A percentile compares a stretch with the other conserved stretches of the same genome.
These are phyloP conservation scores for Xylaria polymorpha DNA, from an alignment of 2,329 filamentous ascomycete species.

Conservation along the genomic window DNA sequence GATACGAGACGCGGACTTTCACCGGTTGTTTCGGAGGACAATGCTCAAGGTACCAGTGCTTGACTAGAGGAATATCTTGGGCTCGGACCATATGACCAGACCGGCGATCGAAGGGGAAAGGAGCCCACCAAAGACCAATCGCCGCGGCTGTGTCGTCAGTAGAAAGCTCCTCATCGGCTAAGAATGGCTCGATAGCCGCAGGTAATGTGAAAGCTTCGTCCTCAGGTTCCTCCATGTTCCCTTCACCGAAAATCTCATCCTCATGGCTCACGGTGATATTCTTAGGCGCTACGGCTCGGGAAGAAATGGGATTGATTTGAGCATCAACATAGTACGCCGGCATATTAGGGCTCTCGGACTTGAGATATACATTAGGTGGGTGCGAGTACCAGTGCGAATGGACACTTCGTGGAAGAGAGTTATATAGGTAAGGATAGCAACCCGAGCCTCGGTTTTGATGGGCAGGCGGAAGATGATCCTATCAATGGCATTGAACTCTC, in stretches of 20 bases:
- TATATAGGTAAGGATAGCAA: slow-evolving; percentile 97
- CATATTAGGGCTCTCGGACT: slow-evolving; percentile 86
- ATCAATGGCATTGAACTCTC: slow-evolving; percentile 99
- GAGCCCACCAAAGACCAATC: slow-evolving; percentile 97
- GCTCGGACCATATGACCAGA: slow-evolving; percentile 97
- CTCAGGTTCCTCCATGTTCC: slow-evolving; percentile 77
- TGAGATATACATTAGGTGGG: slow-evolving; percentile 91
- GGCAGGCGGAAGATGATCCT: slow-evolving; percentile 98
- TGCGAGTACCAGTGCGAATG: slow-evolving; percentile 93
- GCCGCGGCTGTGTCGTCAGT: slow-evolving; percentile 90
- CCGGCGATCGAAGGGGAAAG: slow-evolving; percentile 92
- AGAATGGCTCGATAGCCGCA: slow-evolving; percentile 83
- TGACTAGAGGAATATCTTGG: slow-evolving; percentile 95
- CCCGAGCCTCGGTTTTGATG: slow-evolving; percentile 94
- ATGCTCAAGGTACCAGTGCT: slow-evolving; percentile 98
- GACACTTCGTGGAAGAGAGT: slow-evolving; percentile 93
- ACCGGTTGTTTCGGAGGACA: slow-evolving; percentile 88
- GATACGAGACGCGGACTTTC: slow-evolving; percentile 97
- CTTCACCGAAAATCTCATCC: slow-evolving; percentile 88
- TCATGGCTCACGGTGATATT: slow-evolving; percentile 93
- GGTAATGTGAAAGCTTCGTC: slow-evolving; percentile 90
- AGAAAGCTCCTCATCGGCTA: slow-evolving; percentile 88
- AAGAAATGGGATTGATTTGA: slow-evolving; percentile 97
- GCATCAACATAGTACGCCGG: slow-evolving; percentile 98
- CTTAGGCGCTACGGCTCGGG: slow-evolving; percentile 90